phyloP scores from a whole-genome alignment of 1,284 basidiomycete genomes.

The Fomitopsis pinicola region DNA sequence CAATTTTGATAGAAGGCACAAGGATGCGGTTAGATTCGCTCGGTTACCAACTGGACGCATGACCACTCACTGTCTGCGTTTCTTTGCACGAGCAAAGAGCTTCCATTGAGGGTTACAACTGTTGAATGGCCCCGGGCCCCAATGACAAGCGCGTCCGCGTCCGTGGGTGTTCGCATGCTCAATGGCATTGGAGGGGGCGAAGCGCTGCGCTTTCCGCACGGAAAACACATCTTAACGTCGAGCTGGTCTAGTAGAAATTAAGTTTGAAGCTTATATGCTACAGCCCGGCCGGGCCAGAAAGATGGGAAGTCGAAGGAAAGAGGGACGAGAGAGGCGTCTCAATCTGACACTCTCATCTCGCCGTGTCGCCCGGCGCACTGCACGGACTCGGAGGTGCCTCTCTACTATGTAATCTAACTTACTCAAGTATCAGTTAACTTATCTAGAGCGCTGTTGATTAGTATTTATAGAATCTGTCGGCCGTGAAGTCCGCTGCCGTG shows the following conservation, averaged over 20 bases:
- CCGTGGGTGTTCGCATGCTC: neutral
- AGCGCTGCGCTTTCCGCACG: neutral
- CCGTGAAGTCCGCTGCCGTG: neutral
- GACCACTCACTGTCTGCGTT: conserved; percentile 1
- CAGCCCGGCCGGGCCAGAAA: neutral
- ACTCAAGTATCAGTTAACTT: neutral
- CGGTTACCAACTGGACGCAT: neutral
- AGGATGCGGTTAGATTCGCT: neutral
- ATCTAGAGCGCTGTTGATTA: no score
- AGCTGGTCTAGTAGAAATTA: neutral
- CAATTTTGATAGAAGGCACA: neutral
- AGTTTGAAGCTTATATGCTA: neutral
- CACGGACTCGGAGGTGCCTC: neutral
- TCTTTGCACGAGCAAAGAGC: neutral
- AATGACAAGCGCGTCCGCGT: neutral
- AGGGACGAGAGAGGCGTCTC: conserved; percentile 21
- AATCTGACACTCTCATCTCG: conserved; percentile 23
- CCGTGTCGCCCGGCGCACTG: conserved; percentile 14
- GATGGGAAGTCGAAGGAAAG: neutral
- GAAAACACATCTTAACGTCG: neutral
- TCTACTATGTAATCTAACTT: no score
- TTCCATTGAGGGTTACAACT: neutral
- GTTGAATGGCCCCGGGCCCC: neutral
- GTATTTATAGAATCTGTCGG: neutral
- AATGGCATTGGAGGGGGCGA: neutral